A percentile compares a stretch with the other conserved stretches of the same genome.
phyloP scores from a whole-genome alignment of 495 filamentous ascomycete species.

The Aspergillus kassunensis region DNA sequence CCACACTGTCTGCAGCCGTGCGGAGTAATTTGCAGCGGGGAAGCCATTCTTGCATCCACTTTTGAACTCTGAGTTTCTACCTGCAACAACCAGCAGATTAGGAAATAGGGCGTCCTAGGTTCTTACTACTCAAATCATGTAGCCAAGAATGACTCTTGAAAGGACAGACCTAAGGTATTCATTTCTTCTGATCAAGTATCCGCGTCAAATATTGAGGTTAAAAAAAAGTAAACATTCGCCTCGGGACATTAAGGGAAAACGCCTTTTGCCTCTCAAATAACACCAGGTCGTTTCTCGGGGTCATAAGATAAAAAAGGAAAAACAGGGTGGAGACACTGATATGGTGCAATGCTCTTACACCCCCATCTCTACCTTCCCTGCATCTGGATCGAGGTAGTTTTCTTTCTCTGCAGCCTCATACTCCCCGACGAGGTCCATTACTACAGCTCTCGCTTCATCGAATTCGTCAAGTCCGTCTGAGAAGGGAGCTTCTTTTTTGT shows the following conservation, averaged over 20 bases:
- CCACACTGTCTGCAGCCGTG: constrained; percentile 1
- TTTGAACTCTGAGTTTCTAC: not conserved
- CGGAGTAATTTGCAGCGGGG: constrained; percentile 1
- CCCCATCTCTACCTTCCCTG: constrained; percentile 45
- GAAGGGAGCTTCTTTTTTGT: constrained; percentile 92
- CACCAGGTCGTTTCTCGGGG: constrained; percentile 17
- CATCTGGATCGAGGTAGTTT: constrained; percentile 74
- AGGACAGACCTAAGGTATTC: not conserved
- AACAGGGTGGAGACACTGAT: not conserved
- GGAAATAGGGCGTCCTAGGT: too few species aligned
- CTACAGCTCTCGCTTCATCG: constrained; percentile 86
- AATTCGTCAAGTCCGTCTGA: constrained; percentile 88
- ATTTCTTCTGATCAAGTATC: constrained; percentile 6
- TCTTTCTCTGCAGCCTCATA: constrained; percentile 93
- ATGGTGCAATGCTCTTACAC: constrained; percentile 18
- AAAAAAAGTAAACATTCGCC: constrained; percentile 1
- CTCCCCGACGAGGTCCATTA: constrained; percentile 81
- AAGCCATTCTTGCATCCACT: not conserved
- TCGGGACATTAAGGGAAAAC: constrained; percentile 13
- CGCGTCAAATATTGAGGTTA: constrained; percentile 8
- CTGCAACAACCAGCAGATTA: not conserved
- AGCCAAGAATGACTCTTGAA: too few species aligned
- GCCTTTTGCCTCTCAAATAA: constrained; percentile 17
- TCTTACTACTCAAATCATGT: too few species aligned
- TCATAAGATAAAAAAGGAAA: constrained; percentile 14